Conservation (phyloP, 192 early-diverging fungal species). For the Entophlyctis helioformis region DNA sequence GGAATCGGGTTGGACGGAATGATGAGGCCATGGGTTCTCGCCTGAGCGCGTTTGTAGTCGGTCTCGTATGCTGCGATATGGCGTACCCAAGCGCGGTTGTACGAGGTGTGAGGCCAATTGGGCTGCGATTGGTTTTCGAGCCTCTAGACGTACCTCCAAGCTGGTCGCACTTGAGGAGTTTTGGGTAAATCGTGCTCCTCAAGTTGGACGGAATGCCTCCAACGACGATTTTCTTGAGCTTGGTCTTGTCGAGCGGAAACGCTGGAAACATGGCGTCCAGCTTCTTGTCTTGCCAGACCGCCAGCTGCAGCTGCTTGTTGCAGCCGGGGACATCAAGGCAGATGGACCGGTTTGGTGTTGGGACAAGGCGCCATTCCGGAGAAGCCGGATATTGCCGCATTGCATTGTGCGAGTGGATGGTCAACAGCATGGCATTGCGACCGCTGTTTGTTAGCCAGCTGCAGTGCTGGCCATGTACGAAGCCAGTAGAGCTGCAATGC, state of each 20-base stretch:
- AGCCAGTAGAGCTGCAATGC: too few relatives aligned
- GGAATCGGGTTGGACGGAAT: slow-evolving; percentile 22
- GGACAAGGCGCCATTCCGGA: too few relatives aligned
- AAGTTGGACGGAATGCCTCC: slow-evolving; percentile 20
- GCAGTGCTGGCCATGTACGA: too few relatives aligned
- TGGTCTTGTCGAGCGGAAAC: slow-evolving; percentile 14
- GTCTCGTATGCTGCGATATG: slow-evolving; percentile 23
- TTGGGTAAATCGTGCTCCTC: slow-evolving; percentile 24
- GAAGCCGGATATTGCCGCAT: too few relatives aligned
- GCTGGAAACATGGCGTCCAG: slow-evolving; percentile 6
- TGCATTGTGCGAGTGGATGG: too few relatives aligned
- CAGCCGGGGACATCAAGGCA: too few relatives aligned
- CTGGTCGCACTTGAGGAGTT: slow-evolving; percentile 21
- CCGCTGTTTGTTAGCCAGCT: too few relatives aligned
- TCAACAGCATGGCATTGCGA: too few relatives aligned
- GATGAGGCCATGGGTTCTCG: slow-evolving; percentile 16
- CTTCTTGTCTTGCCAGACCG: too few relatives aligned
- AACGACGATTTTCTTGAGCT: slow-evolving; percentile 22
- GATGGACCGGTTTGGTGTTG: too few relatives aligned
- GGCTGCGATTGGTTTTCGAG: not conserved
- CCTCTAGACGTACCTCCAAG: slow-evolving; percentile 14
- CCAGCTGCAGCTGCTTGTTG: too few relatives aligned
- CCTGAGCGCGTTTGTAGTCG: slow-evolving; percentile 22
- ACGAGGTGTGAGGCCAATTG: not conserved
- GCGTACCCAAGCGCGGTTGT: not conserved